Percentiles rank a stretch among this genome's conserved stretches.
These are phyloP conservation scores for Phytophthora cactorum DNA, from an alignment of 352 stramenopile genomes.

Conservation along the genomic window DNA sequence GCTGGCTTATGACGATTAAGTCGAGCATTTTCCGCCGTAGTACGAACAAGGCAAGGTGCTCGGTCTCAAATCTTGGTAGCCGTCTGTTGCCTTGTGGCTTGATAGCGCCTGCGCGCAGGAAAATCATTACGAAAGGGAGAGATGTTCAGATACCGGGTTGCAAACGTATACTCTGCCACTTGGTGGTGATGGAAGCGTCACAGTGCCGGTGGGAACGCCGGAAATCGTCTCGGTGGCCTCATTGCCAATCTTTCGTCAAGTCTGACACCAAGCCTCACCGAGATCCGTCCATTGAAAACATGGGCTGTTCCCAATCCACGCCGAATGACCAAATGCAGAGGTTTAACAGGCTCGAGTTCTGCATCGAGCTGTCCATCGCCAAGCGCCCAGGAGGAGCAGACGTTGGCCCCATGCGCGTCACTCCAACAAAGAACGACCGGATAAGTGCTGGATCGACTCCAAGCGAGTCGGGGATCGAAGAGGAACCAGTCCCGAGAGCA, in stretches of 20 bases:
- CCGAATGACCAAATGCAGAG: slow-evolving; percentile 38
- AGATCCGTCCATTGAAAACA: neutral
- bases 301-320: slow-evolving; percentile 49
- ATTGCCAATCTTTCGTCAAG: slow-evolving; percentile 23
- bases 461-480: slow-evolving; percentile 2
- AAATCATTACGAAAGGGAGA: slow-evolving; percentile 13
- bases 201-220: neutral
- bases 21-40: neutral
- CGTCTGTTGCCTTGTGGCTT: slow-evolving; percentile 23
- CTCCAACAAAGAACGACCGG: neutral
- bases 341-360: slow-evolving; percentile 17
- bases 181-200: neutral
- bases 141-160: slow-evolving; percentile 26
- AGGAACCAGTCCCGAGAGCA: neutral
- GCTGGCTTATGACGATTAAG: too few relatives aligned
- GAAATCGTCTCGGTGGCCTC: slow-evolving; percentile 2
- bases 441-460: neutral
- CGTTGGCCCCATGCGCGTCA: slow-evolving; percentile 18
- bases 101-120: slow-evolving; percentile 8
- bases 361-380: slow-evolving; percentile 30
- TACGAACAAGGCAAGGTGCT: neutral
- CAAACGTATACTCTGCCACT: slow-evolving; percentile 21
- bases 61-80: neutral
- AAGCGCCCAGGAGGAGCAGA: slow-evolving; percentile 36
- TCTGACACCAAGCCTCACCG: neutral